phyloP scores from a whole-genome alignment of 352 stramenopile genomes.

The Phytophthora sp. region DNA sequence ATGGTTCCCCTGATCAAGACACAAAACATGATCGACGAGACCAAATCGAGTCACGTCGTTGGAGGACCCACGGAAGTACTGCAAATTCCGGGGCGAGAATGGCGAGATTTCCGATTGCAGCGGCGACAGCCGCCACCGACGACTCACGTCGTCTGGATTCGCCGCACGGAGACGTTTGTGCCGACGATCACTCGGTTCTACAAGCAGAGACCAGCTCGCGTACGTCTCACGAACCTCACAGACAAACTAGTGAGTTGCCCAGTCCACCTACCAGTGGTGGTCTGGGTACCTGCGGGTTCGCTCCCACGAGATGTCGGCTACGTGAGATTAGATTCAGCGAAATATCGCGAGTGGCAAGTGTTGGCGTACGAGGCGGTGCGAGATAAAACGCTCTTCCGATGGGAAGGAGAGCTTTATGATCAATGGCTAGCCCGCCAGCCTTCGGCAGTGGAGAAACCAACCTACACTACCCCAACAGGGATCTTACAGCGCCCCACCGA shows the following conservation, averaged over 20 bases:
- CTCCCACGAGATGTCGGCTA: background rate
- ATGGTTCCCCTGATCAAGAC: slow-evolving; percentile 6
- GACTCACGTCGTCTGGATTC: slow-evolving; percentile 2
- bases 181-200: slow-evolving; percentile 1
- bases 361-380: background rate
- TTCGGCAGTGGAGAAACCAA: background rate
- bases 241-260: background rate
- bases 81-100: background rate
- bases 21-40: background rate
- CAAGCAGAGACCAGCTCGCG: background rate
- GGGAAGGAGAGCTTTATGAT: background rate
- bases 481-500: too few relatives aligned
- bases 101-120: slow-evolving; percentile 1
- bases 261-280: background rate
- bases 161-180: background rate
- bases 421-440: slow-evolving; percentile 1
- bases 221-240: background rate
- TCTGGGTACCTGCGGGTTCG: background rate
- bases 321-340: background rate
- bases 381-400: background rate
- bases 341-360: slow-evolving; percentile 7
- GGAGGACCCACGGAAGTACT: background rate
- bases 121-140: background rate
- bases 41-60: background rate
- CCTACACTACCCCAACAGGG: background rate